Evolutionary conservation across 352 stramenopile species (phyloP), one percentile per base, ranked within the genome.

Genomic region (Phytophthora megakarya): DNA sequence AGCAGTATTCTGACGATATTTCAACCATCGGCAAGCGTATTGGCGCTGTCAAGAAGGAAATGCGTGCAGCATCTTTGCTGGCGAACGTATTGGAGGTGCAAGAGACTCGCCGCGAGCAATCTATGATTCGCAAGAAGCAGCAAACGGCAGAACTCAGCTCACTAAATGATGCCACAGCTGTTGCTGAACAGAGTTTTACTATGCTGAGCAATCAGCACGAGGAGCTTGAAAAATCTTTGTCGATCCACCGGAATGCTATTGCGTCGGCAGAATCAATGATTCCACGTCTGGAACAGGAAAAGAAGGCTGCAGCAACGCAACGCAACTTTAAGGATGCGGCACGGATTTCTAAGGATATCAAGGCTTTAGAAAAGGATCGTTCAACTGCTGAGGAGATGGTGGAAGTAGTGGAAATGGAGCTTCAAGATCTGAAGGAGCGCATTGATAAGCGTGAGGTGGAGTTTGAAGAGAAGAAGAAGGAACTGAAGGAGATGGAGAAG

Each of bases 271-370:
- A 90, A 39, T 73, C 84, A 10, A 89, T 91, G 74, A 89, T 95
- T 44, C 86, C 86, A 1, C 75, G 79, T 9, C 73, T 93, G 11
- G 86, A 93, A 43, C 72, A 86, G 38, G 86, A 95, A 44, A 95
- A 95, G 66, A 92, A 93, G 57, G 63, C 70, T 0, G 82, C 86
- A 22, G 86, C 84, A 28, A 65, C 84, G 12, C 78, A 92, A 47
- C 79, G 86, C n/a, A 93, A 95, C 62, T 95, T 95, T 57, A 93
- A 95, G 61, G 86, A 95, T 35, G 86, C 86, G 6, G 86, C 86
- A 3, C 73, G 84, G 18, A 89, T 95, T 19, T 93, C 86, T 4
- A 93, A 95, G 54, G 86, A 93, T 43, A 93, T 95, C 52, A 95
- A 95, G 70, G 80, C 81, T 16, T 49, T 95, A 3, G 86, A 95